A percentile compares a stretch with the other conserved stretches of the same genome.
These are phyloP conservation scores for Trichoderma atrobrunneum DNA, from an alignment of 2,329 filamentous ascomycete species.

Conservation along the genomic window DNA sequence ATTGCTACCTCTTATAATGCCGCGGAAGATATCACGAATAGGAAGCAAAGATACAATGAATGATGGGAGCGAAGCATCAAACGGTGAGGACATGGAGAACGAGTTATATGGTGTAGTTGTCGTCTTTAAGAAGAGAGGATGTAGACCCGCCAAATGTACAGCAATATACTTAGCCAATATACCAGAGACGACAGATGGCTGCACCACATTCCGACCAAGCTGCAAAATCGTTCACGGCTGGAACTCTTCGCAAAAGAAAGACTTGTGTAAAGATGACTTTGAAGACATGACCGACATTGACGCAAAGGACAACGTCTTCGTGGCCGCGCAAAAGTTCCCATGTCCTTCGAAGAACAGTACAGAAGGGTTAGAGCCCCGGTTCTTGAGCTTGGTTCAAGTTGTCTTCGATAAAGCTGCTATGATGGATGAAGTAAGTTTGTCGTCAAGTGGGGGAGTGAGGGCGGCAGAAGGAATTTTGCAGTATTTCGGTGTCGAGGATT, in stretches of 20 bases:
- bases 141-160: not conserved
- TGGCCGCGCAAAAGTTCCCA: not conserved
- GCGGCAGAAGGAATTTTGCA: slow-evolving; percentile 1
- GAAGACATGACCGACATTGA: not conserved
- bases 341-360: not conserved
- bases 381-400: slow-evolving; percentile 9
- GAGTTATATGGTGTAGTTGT: not conserved
- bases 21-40: not conserved
- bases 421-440: not conserved
- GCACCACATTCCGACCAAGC: not conserved
- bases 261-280: not conserved
- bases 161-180: slow-evolving; percentile 14
- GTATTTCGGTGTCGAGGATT: slow-evolving; percentile 5
- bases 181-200: not conserved
- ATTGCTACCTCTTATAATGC: not conserved
- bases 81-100: not conserved
- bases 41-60: not conserved
- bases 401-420: slow-evolving; percentile 7
- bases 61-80: not conserved
- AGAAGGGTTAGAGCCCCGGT: not conserved
- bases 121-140: slow-evolving; percentile 4
- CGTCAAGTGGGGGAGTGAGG: not conserved
- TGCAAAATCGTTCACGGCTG: not conserved
- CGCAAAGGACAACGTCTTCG: not conserved
- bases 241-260: not conserved